Base-by-base conservation (phyloP, 208 protist species). In the Naegleria gruberi region DNA sequence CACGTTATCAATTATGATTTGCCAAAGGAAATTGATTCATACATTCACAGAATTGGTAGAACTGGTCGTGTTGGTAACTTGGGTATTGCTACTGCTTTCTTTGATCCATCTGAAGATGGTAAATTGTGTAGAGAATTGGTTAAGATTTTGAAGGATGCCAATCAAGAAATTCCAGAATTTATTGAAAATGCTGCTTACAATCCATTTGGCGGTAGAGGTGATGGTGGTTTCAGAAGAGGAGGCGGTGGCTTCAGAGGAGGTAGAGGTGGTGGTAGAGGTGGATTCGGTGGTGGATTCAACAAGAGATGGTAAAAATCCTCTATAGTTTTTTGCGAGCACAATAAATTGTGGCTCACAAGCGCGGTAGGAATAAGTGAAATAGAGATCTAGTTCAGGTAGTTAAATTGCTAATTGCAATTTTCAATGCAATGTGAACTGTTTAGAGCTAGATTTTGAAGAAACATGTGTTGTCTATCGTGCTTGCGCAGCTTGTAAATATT, bases 31-130 rank as follows among this genome's bases (percentile, higher is more conserved):
- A 98, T 99, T 91, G 98, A 99, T 90, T 98, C 99, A 92, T 99
- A 99, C 94, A 97, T 99, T 8, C 99, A 99, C 94, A 95, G 99
- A 88, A 99, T 99, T 92, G 99, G 99, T 90, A 96, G 99, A 94
- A 99, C 99, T 51, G 99, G 99, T 34, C 95, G 99, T 84, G 98
- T 97, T 41, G 98, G 98, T 77, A 99, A 99, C 91, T 92, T 90
- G 19, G 98, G 99, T 82, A 90, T 96, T 30, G 98, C 99, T n/a
- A 97, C 98, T 34, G 94, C 98, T 47, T 98, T 99, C 92, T 97
- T 99, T 91, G 96, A 94, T 87, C 92, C 95, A 40, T 91, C 96
- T 0, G 93, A 94, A 88, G 96, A 96, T 91, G 57, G 47, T 47
- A 93, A 91, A 65, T 41, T 97, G 15, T 86, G 77, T 4, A 55